Conservation (phyloP, 345 rosid species). For the Linum trigynum region DNA sequence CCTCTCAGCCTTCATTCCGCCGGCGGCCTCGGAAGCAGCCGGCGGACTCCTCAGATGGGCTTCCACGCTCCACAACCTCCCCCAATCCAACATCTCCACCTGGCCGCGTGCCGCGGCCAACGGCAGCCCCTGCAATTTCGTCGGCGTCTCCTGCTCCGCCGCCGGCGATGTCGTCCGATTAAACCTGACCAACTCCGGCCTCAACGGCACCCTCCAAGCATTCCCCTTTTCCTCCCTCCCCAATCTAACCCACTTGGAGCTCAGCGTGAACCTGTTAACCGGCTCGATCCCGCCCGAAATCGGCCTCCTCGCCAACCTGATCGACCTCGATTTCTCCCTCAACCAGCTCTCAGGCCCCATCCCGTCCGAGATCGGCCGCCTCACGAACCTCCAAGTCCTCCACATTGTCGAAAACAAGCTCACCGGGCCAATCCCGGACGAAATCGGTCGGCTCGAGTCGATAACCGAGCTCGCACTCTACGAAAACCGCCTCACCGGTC, state of each 20-base stretch:
- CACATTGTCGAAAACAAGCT: slow-evolving; percentile 4
- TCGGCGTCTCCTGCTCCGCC: not conserved
- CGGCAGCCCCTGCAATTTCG: not conserved
- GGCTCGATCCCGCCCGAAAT: slow-evolving; percentile 19
- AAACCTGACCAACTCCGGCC: not conserved
- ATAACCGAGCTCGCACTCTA: slow-evolving; percentile 13
- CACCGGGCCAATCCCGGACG: slow-evolving; percentile 14
- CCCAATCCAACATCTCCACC: not conserved
- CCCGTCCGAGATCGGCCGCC: slow-evolving; percentile 15
- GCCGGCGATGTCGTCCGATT: not conserved
- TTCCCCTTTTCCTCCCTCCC: slow-evolving; percentile 19
- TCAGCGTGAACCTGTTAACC: slow-evolving; percentile 9
- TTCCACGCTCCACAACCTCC: not conserved
- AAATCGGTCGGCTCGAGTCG: slow-evolving; percentile 8
- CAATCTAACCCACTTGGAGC: slow-evolving; percentile 10
- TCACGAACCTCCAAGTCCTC: slow-evolving; percentile 9
- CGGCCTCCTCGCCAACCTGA: slow-evolving; percentile 13
- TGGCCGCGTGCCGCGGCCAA: not conserved
- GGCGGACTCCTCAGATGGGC: not conserved
- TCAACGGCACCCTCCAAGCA: slow-evolving; percentile 16
- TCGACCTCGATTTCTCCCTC: slow-evolving; percentile 16
- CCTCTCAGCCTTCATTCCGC: not conserved
- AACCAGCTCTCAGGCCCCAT: slow-evolving; percentile 5
- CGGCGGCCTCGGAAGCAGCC: not conserved
- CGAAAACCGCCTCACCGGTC: slow-evolving; percentile 10